Base-by-base conservation (phyloP, 768 basidiomycete species). In the Mycena vulgaris region DNA sequence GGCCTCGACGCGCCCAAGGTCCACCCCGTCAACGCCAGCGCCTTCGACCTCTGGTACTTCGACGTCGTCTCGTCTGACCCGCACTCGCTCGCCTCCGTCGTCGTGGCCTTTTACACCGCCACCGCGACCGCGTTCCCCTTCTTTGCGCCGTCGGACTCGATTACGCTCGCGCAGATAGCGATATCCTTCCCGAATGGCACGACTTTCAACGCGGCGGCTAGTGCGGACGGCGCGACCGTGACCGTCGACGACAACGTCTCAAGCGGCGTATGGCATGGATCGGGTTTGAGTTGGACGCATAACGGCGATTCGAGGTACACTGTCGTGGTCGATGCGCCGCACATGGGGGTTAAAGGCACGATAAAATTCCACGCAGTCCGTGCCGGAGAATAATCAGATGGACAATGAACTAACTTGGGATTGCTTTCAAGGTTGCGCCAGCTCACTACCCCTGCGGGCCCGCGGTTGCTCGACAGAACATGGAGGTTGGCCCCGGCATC, bases 31-130 rank as follows among this genome's bases (percentile, higher is more conserved):
- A 75, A 72, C 57, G 55, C 45, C n/a, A 53, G 69, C 30, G 52
- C 71, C 1, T 75, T 64, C 55, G 66, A 75, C 35, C 71, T 66
- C 69, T 75, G 71, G 66, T 75, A 75, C 69, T 75, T 75, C 31
- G 72, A 75, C 51, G 74, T 67, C 16, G 72, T 73, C 14, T 71
- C 74, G 30, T 37, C 52, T 30, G 74, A 70, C 37, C 63, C 63
- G 35, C 39, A 39, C 25, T 61, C 61, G 28, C 53, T 35, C 27
- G 60, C 67, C 27, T 73, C 72, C 40, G 61, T 69, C 55, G 70
- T 71, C 23, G 68, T 68, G 48, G 52, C 53, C 17, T 75, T 73
- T 55, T 75, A 71, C 48, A 61, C 68, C 23, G 55, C 66, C 14
- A 45, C 73, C 2, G 21, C 47, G 3, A 48, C 17, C 49, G 68